Base-by-base conservation (phyloP, 148 eudicot species). In the Fallopia convolvulus region DNA sequence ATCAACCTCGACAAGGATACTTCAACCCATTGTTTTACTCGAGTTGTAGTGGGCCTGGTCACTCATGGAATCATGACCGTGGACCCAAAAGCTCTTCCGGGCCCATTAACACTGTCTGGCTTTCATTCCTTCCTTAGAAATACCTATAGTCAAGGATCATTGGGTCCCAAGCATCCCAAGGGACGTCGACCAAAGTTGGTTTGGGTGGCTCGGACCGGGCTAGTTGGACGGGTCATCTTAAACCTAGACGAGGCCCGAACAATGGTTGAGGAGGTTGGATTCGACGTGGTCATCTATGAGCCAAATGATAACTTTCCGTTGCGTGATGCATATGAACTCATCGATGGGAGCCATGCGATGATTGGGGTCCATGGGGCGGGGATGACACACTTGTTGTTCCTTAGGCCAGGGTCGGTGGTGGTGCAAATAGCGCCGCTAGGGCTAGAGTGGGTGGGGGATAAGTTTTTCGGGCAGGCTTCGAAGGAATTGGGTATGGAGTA, bases 361-460 rank as follows among this genome's bases (percentile, higher is more conserved):
- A 47, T 84, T 0, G 89, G 82, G 39, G 83, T 82, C 70, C 85
- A 82, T 41, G 87, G 82, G 13, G 77, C 74, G 0, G 81, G 68
- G 20, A 23, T 85, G 66, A 80, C 82, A 3, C 82, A 75, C 36
- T 11, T 78, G 20, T 53, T 80, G 73, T 85, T 75, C 13, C 74
- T 76, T 5, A 53, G 75, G 26, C 66, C 76, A 2, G 81, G 79
- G 18, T 63, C 73, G 4, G 58, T 79, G 63, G 77, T 83, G 23
- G 80, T 83, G 12, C 88, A 85, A 74, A 73, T 85, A 2, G 85
- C 87, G 49, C 92, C 90, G 26, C 15, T 87, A 15, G 88, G 88
- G 30, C 58, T 60, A 2, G 86, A 81, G 50, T 74, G 75, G 79
- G 50, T 82, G 26, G 87, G 84, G 0, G 83, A 87, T 10, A 17